Evolutionary conservation across 768 basidiomycete species (phyloP).

Genomic region (Guyanaporus albipodus): DNA sequence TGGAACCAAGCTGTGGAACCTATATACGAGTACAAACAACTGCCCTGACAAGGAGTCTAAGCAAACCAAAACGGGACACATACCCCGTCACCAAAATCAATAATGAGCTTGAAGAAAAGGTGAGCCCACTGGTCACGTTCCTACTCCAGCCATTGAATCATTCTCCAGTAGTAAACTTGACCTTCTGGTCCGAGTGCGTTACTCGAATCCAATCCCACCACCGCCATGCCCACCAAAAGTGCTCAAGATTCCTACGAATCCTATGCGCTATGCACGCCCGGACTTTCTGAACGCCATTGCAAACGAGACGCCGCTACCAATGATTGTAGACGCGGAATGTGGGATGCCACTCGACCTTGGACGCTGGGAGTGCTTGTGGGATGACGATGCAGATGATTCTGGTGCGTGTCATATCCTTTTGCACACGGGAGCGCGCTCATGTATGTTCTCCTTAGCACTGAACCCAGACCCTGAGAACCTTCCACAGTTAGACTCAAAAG

Average conservation of each 20-base stretch:
- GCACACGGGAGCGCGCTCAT: not conserved
- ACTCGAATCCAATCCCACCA: constrained; percentile 88
- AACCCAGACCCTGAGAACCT: constrained; percentile 64
- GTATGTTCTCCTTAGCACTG: constrained; percentile 36
- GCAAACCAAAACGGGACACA: constrained; percentile 8
- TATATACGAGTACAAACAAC: constrained; percentile 12
- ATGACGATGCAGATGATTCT: constrained; percentile 68
- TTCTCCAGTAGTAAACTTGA: constrained; percentile 66
- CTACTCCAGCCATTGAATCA: not conserved
- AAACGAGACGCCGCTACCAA: constrained; percentile 79
- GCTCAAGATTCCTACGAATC: constrained; percentile 86
- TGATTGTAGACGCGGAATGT: constrained; percentile 95
- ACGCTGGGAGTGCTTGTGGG: constrained; percentile 79
- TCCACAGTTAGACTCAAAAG: constrained; percentile 66
- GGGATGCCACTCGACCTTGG: constrained; percentile 95
- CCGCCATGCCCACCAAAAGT: constrained; percentile 98
- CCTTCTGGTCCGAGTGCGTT: constrained; percentile 89
- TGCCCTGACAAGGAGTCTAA: not conserved
- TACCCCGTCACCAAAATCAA: constrained; percentile 18
- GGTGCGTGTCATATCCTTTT: constrained; percentile 38
- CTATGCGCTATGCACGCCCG: constrained; percentile 81
- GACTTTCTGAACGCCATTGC: constrained; percentile 81
- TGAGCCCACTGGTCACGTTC: constrained; percentile 12
- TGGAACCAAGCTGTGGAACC: too few relatives aligned
- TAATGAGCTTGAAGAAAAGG: constrained; percentile 64